A percentile compares a stretch with the other conserved stretches of the same genome.
phyloP scores from a whole-genome alignment of 805 yeast genomes.

The Candida sonorensis region DNA sequence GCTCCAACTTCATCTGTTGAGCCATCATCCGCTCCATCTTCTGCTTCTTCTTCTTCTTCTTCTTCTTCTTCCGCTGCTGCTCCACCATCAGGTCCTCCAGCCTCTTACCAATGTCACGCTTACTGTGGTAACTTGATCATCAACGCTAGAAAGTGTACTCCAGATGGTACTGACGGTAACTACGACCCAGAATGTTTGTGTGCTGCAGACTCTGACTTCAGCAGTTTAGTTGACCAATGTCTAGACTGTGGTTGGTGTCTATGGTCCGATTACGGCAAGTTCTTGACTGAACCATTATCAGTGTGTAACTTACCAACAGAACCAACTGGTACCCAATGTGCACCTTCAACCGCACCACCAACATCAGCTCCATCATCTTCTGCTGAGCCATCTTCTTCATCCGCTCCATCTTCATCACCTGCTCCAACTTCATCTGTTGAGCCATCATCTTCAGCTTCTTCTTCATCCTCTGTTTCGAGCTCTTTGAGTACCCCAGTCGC shows the following conservation, averaged over 20 bases:
- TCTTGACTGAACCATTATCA: slow-evolving; percentile 25
- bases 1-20: neutral
- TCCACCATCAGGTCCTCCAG: slow-evolving; percentile 20
- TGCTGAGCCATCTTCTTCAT: neutral
- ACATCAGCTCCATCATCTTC: neutral
- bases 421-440: neutral
- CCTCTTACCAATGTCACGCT: slow-evolving; percentile 28
- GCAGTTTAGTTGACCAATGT: slow-evolving; percentile 25
- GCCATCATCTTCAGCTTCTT: slow-evolving; percentile 9
- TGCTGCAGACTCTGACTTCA: slow-evolving; percentile 21
- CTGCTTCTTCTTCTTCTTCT: slow-evolving; percentile 8
- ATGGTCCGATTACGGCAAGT: slow-evolving; percentile 31
- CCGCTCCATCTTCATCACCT: neutral
- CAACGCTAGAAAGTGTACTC: slow-evolving; percentile 16
- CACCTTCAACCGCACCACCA: slow-evolving; percentile 8
- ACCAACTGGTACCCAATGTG: slow-evolving; percentile 31
- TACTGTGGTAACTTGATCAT: slow-evolving; percentile 29
- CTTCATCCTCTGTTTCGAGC: slow-evolving; percentile 2
- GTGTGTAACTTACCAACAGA: slow-evolving; percentile 27
- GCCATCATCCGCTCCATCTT: slow-evolving; percentile 2
- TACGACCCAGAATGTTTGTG: slow-evolving; percentile 29
- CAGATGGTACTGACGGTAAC: slow-evolving; percentile 22
- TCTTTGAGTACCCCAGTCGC: neutral
- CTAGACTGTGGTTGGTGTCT: slow-evolving; percentile 36
- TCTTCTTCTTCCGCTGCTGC: neutral